Conservation (phyloP, 352 stramenopile species). For the Thraustochytrium striatum region DNA sequence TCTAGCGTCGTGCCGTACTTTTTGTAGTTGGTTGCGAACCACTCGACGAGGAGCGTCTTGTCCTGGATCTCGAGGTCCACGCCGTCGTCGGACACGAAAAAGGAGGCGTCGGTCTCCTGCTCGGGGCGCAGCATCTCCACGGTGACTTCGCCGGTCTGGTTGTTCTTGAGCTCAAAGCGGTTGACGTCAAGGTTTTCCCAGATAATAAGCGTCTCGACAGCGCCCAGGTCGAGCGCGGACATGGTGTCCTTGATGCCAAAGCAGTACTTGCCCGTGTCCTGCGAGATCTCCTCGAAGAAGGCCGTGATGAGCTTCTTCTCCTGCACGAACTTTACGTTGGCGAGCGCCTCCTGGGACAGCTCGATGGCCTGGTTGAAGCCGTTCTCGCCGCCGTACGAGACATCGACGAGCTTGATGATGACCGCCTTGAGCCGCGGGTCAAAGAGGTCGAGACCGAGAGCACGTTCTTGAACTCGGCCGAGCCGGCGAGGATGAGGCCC, state of each 20-base stretch:
- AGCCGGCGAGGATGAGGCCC: conserved; percentile 95
- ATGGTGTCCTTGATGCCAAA: conserved; percentile 98
- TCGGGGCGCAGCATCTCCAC: conserved; percentile 74
- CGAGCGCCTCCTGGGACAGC: conserved; percentile 89
- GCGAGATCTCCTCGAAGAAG: conserved; percentile 99
- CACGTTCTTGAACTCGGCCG: conserved; percentile 98
- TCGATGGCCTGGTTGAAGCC: conserved; percentile 99
- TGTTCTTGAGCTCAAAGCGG: conserved; percentile 88
- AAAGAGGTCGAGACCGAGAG: conserved; percentile 92
- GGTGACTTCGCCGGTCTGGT: conserved; percentile 76
- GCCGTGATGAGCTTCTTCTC: conserved; percentile 98
- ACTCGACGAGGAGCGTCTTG: conserved; percentile 94
- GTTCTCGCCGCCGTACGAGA: conserved; percentile 98
- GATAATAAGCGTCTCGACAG: conserved; percentile 98
- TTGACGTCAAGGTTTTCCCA: conserved; percentile 97
- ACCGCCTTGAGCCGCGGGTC: conserved; percentile 88
- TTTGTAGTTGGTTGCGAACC: conserved; percentile 99
- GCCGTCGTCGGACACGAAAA: conserved; percentile 90
- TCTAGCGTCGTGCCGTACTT: conserved; percentile 95
- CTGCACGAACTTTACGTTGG: conserved; percentile 99
- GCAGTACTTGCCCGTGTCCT: conserved; percentile 98
- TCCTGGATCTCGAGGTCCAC: conserved; percentile 95
- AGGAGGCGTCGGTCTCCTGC: conserved; percentile 79
- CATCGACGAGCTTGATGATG: conserved; percentile 98
- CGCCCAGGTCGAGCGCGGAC: conserved; percentile 93